Evolutionary conservation across 1,139 yeast species (phyloP), one percentile per base, ranked within the genome.

Genomic region (Sugiyamaella novakii): DNA sequence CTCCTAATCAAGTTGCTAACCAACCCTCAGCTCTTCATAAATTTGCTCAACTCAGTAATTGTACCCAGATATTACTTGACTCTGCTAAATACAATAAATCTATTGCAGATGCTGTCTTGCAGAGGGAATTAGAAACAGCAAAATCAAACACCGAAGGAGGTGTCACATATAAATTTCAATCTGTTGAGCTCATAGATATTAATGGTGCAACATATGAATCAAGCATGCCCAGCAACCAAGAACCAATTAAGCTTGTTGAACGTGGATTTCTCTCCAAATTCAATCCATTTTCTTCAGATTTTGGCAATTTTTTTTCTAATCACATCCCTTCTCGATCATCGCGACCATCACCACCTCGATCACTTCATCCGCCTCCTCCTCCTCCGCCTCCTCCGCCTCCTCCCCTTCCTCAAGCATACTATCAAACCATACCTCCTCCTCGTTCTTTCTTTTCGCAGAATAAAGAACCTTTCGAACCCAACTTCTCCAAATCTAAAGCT

Each of bases 401-500:
- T 17, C 11, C 29, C 5, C 8, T 6, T 27, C 19, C n/a, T 18
- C 34, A 28, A 28, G 25, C n/a, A 11, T 11, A 8, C 25, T 17
- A 17, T 15, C 18, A 19, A 4, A 18, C 42, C 2, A n/a, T 15
- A 17, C 3, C 5, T n/a, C 28, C 15, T 2, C 15, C 35, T 6
- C 25, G 8, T n/a, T 15, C 8, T 3, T 29, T 21, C 12, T 22
- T 19, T 29, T 21, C 35, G 15, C 27, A 19, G 11, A 12, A 34
- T n/a, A 6, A 19, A 11, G 36, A 39, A 11, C 24, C 21, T 4
- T 39, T 31, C n/a, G 33, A 34, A 24, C 27, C 43, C 28, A 29
- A 39, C 25, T 39, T 39, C 28, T 29, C 43, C n/a, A 42, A 42
- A 33, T 33, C 46, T 5, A 42, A 25, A 15, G 39, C 39, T 14